Evolutionary conservation across 345 rosid genomes (phyloP).

Genomic region (Euphorbia lathyris): DNA sequence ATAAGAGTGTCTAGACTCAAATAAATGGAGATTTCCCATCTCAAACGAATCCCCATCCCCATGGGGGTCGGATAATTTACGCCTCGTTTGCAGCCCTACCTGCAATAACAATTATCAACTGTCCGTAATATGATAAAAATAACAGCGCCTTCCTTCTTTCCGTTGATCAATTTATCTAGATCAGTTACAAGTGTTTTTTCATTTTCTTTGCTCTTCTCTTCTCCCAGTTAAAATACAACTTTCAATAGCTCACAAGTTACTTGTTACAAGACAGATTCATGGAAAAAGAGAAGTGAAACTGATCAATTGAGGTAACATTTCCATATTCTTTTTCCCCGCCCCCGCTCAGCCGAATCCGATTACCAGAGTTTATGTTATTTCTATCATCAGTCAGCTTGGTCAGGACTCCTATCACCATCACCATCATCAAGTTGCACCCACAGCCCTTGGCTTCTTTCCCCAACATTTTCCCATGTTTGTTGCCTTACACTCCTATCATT

Average conservation of each 20-base stretch:
- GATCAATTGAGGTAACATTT: not conserved
- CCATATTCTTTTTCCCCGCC: not conserved
- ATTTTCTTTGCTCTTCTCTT: not conserved
- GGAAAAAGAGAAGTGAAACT: not conserved
- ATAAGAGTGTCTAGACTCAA: too few relatives aligned
- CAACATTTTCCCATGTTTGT: slow-evolving; percentile 59
- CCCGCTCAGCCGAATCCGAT: not conserved
- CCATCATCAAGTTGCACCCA: slow-evolving; percentile 64
- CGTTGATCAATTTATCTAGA: not conserved
- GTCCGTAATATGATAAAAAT: not conserved
- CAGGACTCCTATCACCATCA: slow-evolving; percentile 41
- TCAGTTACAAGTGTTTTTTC: not conserved
- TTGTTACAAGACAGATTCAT: not conserved
- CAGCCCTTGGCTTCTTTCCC: slow-evolving; percentile 55
- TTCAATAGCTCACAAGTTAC: not conserved
- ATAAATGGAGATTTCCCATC: too few relatives aligned
- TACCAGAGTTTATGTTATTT: not conserved
- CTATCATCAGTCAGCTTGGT: slow-evolving; percentile 36
- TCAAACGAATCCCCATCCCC: too few relatives aligned
- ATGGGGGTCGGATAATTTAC: too few relatives aligned
- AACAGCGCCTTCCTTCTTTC: not conserved
- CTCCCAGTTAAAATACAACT: not conserved
- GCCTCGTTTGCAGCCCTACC: too few relatives aligned
- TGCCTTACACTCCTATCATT: slow-evolving; percentile 54
- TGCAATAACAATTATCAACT: not conserved